These are phyloP conservation scores for Metschnikowia chrysomelidarum DNA, from an alignment of 805 yeast genomes.

Conservation along the genomic window DNA sequence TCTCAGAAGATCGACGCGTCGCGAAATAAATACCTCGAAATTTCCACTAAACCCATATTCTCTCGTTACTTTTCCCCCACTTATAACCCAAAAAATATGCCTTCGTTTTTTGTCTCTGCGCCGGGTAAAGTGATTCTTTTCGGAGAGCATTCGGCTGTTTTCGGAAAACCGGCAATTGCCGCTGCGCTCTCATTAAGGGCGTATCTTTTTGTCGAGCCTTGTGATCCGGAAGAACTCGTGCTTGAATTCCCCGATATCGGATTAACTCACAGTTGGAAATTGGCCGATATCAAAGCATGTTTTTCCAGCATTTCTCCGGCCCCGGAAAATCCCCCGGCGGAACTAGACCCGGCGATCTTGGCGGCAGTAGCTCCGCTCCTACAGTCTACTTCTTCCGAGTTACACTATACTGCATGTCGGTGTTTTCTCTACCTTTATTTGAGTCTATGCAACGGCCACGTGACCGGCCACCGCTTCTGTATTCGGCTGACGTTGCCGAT, in stretches of 20 bases:
- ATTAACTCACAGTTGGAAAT: conserved; percentile 63
- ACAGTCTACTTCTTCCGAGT: conserved; percentile 45
- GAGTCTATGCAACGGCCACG: conserved; percentile 47
- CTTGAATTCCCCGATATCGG: conserved; percentile 80
- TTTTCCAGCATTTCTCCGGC: too few relatives aligned
- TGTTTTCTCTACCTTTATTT: conserved; percentile 79
- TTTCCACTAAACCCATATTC: too few relatives aligned
- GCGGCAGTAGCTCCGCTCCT: conserved; percentile 47
- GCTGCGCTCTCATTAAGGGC: conserved; percentile 89
- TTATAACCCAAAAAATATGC: conserved; percentile 5
- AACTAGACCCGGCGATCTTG: conserved; percentile 58
- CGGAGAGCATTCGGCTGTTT: conserved; percentile 97
- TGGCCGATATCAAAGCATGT: conserved; percentile 49
- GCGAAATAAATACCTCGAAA: too few relatives aligned
- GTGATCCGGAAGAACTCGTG: conserved; percentile 42
- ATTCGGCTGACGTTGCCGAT: conserved; percentile 86
- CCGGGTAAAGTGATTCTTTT: conserved; percentile 96
- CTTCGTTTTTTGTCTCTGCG: conserved; percentile 70
- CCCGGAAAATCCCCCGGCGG: conserved; percentile 42
- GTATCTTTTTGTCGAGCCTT: conserved; percentile 62
- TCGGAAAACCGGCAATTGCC: conserved; percentile 91
- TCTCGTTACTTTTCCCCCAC: too few relatives aligned
- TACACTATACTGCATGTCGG: conserved; percentile 75
- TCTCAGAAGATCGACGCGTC: too few relatives aligned
- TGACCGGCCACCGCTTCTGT: conserved; percentile 55